These are phyloP conservation scores for Aspergillus sp. DNA, from an alignment of 2,329 filamentous ascomycete species.

Conservation along the genomic window DNA sequence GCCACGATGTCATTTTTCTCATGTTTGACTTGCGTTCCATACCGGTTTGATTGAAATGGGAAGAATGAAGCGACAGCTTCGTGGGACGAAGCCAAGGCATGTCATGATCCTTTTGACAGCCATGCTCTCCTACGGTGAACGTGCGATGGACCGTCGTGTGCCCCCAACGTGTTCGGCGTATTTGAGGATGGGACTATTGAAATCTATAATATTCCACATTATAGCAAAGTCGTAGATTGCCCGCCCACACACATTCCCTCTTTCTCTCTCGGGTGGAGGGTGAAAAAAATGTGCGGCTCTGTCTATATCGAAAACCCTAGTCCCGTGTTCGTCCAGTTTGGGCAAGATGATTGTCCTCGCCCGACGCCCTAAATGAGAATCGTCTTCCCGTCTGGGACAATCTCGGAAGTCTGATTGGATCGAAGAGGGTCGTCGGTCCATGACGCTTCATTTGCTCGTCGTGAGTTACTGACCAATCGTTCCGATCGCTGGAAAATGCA, in stretches of 20 bases:
- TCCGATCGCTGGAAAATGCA: constrained; percentile 15
- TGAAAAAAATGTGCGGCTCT: constrained; percentile 22
- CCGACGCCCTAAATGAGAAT: constrained; percentile 21
- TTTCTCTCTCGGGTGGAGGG: too few species aligned
- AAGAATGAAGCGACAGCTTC: neutral
- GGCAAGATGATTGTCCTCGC: constrained; percentile 20
- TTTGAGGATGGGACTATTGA: neutral
- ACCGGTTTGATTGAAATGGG: neutral
- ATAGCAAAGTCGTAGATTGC: neutral
- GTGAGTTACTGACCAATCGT: constrained; percentile 21
- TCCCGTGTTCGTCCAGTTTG: constrained; percentile 18
- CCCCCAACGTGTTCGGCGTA: neutral
- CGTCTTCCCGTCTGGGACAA: constrained; percentile 19
- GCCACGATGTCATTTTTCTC: constrained; percentile 3
- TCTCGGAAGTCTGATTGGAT: constrained; percentile 22
- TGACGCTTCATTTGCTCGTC: constrained; percentile 25
- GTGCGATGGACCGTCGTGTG: neutral
- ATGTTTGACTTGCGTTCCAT: constrained; percentile 2
- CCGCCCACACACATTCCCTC: too few species aligned
- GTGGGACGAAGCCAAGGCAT: neutral
- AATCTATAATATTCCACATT: constrained; percentile 10
- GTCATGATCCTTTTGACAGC: neutral
- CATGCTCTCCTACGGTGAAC: neutral
- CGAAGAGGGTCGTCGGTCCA: constrained; percentile 8
- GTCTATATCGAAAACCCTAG: constrained; percentile 7